Evolutionary conservation across 169 alveolate species (phyloP).

Genomic region (Plasmodium adleri): DNA sequence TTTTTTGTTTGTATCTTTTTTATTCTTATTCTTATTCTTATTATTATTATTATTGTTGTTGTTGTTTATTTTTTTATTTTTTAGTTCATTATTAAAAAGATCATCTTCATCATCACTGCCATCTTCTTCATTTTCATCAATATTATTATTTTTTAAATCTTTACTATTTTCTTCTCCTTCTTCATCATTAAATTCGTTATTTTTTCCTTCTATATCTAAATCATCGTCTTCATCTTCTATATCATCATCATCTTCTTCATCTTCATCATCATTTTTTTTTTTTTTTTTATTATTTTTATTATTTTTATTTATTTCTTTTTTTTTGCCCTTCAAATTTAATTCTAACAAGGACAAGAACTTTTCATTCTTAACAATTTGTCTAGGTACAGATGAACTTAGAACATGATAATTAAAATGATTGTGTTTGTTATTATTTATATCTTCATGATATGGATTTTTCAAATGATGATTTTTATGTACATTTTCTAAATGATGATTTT

Average conservation of each 20-base stretch:
- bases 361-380: slow-evolving; percentile 33
- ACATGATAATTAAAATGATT: slow-evolving; percentile 7
- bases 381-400: background rate
- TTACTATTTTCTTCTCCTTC: slow-evolving; percentile 9
- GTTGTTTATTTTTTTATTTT: background rate
- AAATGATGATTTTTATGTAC: background rate
- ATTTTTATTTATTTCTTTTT: slow-evolving; percentile 15
- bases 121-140: slow-evolving; percentile 2
- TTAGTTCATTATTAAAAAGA: background rate
- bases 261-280: slow-evolving; percentile 10
- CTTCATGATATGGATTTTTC: background rate
- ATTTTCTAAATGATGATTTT: background rate
- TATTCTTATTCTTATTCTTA: background rate
- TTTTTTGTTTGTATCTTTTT: background rate
- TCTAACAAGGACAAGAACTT: slow-evolving; percentile 28
- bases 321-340: slow-evolving; percentile 28
- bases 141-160: slow-evolving; percentile 1
- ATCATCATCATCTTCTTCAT: slow-evolving; percentile 24
- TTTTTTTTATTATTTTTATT: slow-evolving; percentile 15
- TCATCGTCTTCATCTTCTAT: slow-evolving; percentile 24
- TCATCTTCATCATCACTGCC: background rate
- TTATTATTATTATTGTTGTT: background rate
- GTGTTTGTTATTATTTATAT: background rate
- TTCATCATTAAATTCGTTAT: slow-evolving; percentile 4
- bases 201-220: slow-evolving; percentile 1